phyloP scores from a whole-genome alignment of 768 basidiomycete genomes.

The Trametopsis cervina region DNA sequence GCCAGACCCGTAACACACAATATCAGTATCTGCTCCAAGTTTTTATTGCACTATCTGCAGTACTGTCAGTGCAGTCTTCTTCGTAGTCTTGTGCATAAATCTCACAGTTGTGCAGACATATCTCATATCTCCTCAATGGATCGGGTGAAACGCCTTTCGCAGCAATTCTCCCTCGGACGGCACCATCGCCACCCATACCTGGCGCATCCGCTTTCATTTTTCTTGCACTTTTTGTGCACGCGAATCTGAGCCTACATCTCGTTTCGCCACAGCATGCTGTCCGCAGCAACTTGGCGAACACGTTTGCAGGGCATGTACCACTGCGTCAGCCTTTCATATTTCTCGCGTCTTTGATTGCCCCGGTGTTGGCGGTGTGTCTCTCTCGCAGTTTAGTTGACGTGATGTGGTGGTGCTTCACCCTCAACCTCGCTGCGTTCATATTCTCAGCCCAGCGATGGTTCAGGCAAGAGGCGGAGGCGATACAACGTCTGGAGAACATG shows the following conservation, averaged over 20 bases:
- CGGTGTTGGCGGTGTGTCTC: slow-evolving; percentile 13
- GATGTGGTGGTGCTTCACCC: slow-evolving; percentile 18
- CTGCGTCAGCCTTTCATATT: slow-evolving; percentile 11
- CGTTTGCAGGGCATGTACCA: slow-evolving; percentile 4
- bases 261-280: slow-evolving; percentile 8
- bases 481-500: slow-evolving; percentile 17
- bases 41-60: slow-evolving; percentile 15
- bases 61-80: slow-evolving; percentile 14
- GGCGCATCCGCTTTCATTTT: slow-evolving; percentile 10
- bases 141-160: slow-evolving; percentile 16
- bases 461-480: slow-evolving; percentile 13
- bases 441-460: slow-evolving; percentile 14
- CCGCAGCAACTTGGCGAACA: background rate
- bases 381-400: slow-evolving; percentile 15
- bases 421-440: slow-evolving; percentile 12
- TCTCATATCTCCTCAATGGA: slow-evolving; percentile 12
- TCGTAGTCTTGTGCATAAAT: background rate
- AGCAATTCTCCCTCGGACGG: slow-evolving; percentile 11
- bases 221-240: slow-evolving; percentile 16
- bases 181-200: slow-evolving; percentile 10
- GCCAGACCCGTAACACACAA: slow-evolving; percentile 10
- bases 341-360: slow-evolving; percentile 11
- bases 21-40: slow-evolving; percentile 14
- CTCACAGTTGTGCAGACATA: slow-evolving; percentile 15
- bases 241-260: slow-evolving; percentile 13